A percentile compares a stretch with the other conserved stretches of the same genome.
Evolutionary conservation across 73 alveolate genomes (phyloP).

Genomic region (Tetrahymena thermophila): DNA sequence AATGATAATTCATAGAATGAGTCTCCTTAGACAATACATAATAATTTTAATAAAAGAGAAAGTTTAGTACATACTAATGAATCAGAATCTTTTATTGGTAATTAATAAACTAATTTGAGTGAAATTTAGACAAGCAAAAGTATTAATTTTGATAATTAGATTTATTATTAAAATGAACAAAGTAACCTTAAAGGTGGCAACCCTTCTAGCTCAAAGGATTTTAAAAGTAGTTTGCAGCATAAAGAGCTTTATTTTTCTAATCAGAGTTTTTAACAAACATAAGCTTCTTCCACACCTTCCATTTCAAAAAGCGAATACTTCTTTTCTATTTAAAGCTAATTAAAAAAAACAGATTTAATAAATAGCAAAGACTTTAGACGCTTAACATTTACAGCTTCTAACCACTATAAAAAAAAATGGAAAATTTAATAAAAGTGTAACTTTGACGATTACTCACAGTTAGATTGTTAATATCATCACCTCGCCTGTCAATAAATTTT

Average conservation of each 20-base stretch:
- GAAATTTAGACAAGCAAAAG: not conserved
- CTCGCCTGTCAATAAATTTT: not conserved
- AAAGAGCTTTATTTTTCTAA: not conserved
- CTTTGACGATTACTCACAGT: not conserved
- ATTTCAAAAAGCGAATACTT: not conserved
- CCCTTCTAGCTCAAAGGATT: not conserved
- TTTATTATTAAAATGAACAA: not conserved
- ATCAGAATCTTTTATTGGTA: not conserved
- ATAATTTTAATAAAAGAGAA: not conserved
- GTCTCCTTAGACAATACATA: not conserved
- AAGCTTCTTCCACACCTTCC: not conserved
- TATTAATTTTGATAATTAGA: not conserved
- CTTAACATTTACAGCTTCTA: not conserved
- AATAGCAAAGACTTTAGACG: not conserved
- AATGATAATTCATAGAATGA: not conserved
- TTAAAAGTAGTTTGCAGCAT: not conserved
- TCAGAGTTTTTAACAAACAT: not conserved
- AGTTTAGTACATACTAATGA: not conserved
- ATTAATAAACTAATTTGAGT: no score
- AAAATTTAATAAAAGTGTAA: not conserved
- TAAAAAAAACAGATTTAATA: not conserved
- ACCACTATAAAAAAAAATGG: not conserved
- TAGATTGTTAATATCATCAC: not conserved
- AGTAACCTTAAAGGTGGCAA: no score
- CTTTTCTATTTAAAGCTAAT: not conserved